phyloP scores from a whole-genome alignment of 768 basidiomycete species.

The Lentinula edodes region DNA sequence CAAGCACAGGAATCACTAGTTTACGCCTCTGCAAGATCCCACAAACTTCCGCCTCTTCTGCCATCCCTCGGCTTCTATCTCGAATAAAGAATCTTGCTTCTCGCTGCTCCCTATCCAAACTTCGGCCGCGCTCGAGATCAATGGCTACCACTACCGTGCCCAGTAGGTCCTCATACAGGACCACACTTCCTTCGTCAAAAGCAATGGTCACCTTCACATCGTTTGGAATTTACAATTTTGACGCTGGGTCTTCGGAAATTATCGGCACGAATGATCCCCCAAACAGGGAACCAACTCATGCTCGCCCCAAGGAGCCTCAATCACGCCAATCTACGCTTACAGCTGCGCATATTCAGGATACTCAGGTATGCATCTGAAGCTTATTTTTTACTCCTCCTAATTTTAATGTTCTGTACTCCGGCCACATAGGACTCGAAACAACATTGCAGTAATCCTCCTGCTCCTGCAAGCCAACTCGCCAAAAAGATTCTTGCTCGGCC shows the following conservation, averaged over 20 bases:
- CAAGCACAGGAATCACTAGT: background rate
- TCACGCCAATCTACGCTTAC: too few relatives aligned
- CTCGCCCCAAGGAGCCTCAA: too few relatives aligned
- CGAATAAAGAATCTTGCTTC: background rate
- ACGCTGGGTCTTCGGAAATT: background rate
- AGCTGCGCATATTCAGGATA: too few relatives aligned
- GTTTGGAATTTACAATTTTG: background rate
- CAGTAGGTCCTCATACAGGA: background rate
- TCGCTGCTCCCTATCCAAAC: background rate
- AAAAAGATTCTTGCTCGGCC: constrained; percentile 2
- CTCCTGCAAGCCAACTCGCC: background rate
- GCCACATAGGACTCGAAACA: background rate
- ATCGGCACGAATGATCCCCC: background rate
- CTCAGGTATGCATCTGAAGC: background rate
- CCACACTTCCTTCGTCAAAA: background rate
- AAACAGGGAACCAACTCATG: too few relatives aligned
- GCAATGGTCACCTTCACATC: background rate
- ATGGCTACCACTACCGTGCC: background rate
- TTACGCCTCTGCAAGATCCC: background rate
- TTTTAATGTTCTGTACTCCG: background rate
- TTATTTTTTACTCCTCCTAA: background rate
- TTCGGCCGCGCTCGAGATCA: background rate
- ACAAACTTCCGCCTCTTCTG: background rate
- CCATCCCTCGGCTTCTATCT: background rate
- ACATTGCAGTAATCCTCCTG: background rate